These are phyloP conservation scores for Suhomyces choctaworum DNA, from an alignment of 1,139 yeast species.

Conservation along the genomic window DNA sequence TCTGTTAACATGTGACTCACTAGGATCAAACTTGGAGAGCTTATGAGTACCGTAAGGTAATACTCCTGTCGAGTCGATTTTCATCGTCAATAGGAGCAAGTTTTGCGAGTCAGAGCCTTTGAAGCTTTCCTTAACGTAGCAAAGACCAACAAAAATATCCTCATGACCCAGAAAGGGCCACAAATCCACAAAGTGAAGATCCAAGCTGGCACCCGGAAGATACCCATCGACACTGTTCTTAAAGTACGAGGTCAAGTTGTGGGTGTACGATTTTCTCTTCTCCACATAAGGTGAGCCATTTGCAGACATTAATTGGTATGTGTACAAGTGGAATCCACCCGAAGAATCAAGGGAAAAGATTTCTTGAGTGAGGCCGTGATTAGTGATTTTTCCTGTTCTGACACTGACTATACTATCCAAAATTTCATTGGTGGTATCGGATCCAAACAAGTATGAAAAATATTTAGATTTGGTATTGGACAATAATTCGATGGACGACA, in stretches of 20 bases:
- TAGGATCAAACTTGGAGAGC: constrained; percentile 38
- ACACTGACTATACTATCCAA: constrained; percentile 58
- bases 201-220: constrained; percentile 35
- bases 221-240: constrained; percentile 42
- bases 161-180: constrained; percentile 38
- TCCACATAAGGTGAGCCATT: constrained; percentile 32
- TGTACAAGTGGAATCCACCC: constrained; percentile 40
- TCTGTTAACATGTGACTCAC: constrained; percentile 16
- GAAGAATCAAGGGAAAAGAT: constrained; percentile 48
- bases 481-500: constrained; percentile 40
- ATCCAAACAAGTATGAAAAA: constrained; percentile 28
- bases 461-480: constrained; percentile 19
- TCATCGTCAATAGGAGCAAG: constrained; percentile 55
- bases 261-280: constrained; percentile 28
- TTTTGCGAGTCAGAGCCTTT: constrained; percentile 20
- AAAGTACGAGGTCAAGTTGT: constrained; percentile 30
- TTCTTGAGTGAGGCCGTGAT: constrained; percentile 49
- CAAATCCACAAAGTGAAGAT: constrained; percentile 54
- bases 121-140: constrained; percentile 28
- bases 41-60: constrained; percentile 62
- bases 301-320: constrained; percentile 35
- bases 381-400: constrained; percentile 53
- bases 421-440: constrained; percentile 25
- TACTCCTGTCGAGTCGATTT: constrained; percentile 53
- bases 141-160: constrained; percentile 51